Conservation (phyloP, 768 basidiomycete species). For the Mycena olivaceomarginata region DNA sequence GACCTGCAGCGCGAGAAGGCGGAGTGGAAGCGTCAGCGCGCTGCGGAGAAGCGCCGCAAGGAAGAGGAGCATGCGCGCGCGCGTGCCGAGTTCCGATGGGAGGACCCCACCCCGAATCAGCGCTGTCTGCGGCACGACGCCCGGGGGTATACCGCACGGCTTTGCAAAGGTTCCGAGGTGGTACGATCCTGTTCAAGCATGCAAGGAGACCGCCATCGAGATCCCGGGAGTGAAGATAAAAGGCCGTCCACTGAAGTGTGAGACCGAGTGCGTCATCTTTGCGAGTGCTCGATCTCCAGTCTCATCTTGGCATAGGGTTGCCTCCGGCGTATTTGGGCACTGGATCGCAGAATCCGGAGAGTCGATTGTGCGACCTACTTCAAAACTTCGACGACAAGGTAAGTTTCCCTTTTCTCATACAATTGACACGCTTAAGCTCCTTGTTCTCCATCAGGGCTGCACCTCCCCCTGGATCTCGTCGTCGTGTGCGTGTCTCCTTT, state of each 20-base stretch:
- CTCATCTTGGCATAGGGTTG: constrained; percentile 31
- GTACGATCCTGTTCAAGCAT: constrained; percentile 38
- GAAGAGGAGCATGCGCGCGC: constrained; percentile 47
- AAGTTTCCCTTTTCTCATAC: constrained; percentile 28
- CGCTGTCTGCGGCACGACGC: constrained; percentile 52
- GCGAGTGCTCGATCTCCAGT: constrained; percentile 19
- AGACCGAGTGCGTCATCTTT: constrained; percentile 25
- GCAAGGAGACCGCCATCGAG: constrained; percentile 44
- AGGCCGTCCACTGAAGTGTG: constrained; percentile 21
- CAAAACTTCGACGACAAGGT: constrained; percentile 54
- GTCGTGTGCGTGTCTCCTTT: constrained; percentile 32
- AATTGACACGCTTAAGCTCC: constrained; percentile 14
- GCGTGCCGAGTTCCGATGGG: constrained; percentile 43
- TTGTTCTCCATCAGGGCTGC: constrained; percentile 43
- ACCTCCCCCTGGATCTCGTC: constrained; percentile 35
- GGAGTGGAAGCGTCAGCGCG: constrained; percentile 21
- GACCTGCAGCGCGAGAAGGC: constrained; percentile 6
- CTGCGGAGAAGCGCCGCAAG: constrained; percentile 27
- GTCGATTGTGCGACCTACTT: constrained; percentile 51
- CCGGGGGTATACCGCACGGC: constrained; percentile 53
- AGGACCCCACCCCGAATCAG: constrained; percentile 40
- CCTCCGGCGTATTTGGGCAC: constrained; percentile 44
- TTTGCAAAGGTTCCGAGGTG: constrained; percentile 53
- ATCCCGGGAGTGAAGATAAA: constrained; percentile 23
- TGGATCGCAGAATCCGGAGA: constrained; percentile 52